Base-by-base conservation (phyloP, 2,329 filamentous ascomycete species). In the Colletotrichum gigasporum region DNA sequence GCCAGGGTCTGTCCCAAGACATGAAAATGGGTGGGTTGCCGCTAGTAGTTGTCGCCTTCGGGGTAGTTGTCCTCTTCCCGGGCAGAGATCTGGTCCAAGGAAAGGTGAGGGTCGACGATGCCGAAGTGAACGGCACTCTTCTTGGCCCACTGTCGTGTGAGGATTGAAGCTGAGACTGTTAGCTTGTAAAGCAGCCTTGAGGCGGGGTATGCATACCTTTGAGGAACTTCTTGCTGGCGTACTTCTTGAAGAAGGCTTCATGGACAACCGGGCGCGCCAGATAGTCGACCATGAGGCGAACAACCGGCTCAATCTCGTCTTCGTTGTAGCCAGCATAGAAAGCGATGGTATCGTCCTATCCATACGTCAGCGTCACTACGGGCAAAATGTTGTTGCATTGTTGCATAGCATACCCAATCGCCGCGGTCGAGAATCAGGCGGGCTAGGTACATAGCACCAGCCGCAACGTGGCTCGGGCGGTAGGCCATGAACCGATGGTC, bases 241-340 rank as follows among this genome's bases (percentile, higher is more conserved):
- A 99, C 81, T 99, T 99, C 87, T 97, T 97, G 86, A 97, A 98
- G 85, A 99, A 97, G 35, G 96, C 96, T 77, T 98, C 95, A 74
- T 99, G 96, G 42, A 90, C 87, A 56, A 97, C 92, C 24, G 95
- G 96, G 11, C 92, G 90, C 63, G 92, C 91, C 37, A 99, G 90
- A 76, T 99, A 99, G 78, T 99, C 94, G 66, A 99, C 89, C 94
- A 99, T 97, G 66, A 98, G 86, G 72, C 91, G 87, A 74, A 97
- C 93, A 39, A 98, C 92, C 10, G 95, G 95, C 76, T 95, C 88
- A 70, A 99, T 94, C 79, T 99, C 93, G 47, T 95, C 89, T 78
- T 98, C 95, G 3, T 87, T 91, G 79, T 98, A 99, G 59, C 96
- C 96, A 55, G 96, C 90, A 75, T 98, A 99, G 81, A 96, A 92